Evolutionary conservation across 768 basidiomycete species (phyloP).

Genomic region (Trametes elegans): DNA sequence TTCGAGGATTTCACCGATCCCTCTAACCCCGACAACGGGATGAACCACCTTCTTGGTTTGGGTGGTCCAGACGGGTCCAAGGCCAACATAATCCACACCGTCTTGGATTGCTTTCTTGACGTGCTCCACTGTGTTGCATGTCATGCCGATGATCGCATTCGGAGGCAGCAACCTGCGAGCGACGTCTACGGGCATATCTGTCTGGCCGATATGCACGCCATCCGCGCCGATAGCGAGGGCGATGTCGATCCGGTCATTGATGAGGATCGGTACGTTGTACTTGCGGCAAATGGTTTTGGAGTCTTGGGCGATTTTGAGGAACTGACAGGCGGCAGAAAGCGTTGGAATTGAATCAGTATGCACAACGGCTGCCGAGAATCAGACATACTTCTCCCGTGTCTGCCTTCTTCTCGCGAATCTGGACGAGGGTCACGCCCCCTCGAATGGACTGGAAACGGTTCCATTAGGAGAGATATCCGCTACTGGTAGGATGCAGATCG

Average conservation of each 20-base stretch:
- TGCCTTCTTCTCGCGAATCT: slow-evolving; percentile 80
- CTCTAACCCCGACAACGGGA: slow-evolving; percentile 67
- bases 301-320: slow-evolving; percentile 67
- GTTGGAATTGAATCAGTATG: not conserved
- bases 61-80: slow-evolving; percentile 84
- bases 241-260: slow-evolving; percentile 88
- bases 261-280: slow-evolving; percentile 79
- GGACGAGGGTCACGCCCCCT: slow-evolving; percentile 89
- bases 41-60: slow-evolving; percentile 71
- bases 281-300: slow-evolving; percentile 72
- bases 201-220: slow-evolving; percentile 89
- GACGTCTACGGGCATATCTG: slow-evolving; percentile 70
- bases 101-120: slow-evolving; percentile 58
- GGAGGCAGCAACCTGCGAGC: slow-evolving; percentile 69
- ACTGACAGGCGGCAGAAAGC: no score
- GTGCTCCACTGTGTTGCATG: slow-evolving; percentile 68
- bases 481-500: not conserved
- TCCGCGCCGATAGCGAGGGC: slow-evolving; percentile 72
- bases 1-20: slow-evolving; percentile 64
- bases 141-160: slow-evolving; percentile 75
- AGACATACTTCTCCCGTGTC: slow-evolving; percentile 75
- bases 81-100: slow-evolving; percentile 82
- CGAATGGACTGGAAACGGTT: slow-evolving; percentile 54
- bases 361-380: not conserved
- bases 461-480: not conserved